Base-by-base conservation (phyloP, 768 basidiomycete species). In the Nidularia sp. region DNA sequence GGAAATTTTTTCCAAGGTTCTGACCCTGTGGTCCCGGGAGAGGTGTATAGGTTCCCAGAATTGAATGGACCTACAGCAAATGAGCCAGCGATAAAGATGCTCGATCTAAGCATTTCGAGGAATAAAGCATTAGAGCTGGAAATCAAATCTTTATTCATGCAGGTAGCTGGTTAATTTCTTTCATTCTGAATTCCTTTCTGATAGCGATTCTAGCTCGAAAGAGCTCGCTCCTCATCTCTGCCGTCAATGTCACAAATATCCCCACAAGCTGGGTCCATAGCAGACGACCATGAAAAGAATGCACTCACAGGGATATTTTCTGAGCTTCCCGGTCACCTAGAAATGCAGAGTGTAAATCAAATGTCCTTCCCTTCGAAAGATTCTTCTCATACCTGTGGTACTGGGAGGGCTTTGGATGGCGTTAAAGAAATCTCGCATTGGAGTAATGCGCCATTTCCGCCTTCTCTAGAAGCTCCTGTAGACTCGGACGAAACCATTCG, bases 81-180 rank as follows among this genome's bases (percentile, higher is more conserved):
- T n/a, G 72, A 74, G 46, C 68, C 75, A n/a, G 69, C 72, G 36
- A 62, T 76, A 29, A 63, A 65, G 13, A 65, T 76, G 18, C 55
- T 79, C 22, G 71, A 74, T 47, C 58, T 61, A 43, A 74, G 70
- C 31, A 61, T 61, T 9, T 61, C 68, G 4, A 67, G 71, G 48
- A 80, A 82, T 55, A 68, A 67, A 45, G 62, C 66, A 5, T 57
- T 82, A 48, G 77, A 79, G 52, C 53, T 63, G 12, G 78, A 81
- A 57, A 70, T 81, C 42, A 69, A 69, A 52, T 54, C 57, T 45
- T 68, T 75, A 46, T 60, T 64, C 9, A 64, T 65, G 52, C 68
- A 60, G 58, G 78, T 76, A 47, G 13, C 25, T 29, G 25, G 25
- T 29, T 29, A 29, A 29, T 29, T 29, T 29, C 25, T 29, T 29